Evolutionary conservation across 345 rosid genomes (phyloP).

Genomic region (Aquilaria sinensis): DNA sequence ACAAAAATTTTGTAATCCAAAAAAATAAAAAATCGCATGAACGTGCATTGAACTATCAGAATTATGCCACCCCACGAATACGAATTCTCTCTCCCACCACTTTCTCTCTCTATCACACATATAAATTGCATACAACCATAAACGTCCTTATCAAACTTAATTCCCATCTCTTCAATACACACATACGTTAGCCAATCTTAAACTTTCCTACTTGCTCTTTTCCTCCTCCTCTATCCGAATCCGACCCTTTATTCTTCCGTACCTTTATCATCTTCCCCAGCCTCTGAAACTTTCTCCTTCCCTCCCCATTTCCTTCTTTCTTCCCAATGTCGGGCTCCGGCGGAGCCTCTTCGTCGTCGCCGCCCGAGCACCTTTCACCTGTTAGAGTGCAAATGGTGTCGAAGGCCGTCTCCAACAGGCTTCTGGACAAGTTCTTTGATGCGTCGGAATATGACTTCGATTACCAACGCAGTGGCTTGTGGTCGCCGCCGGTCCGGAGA

Average conservation of each 20-base stretch:
- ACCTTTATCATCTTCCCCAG: background rate
- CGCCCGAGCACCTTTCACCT: constrained; percentile 10
- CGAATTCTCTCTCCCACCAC: constrained; percentile 9
- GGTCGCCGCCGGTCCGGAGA: constrained; percentile 76
- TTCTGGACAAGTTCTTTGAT: constrained; percentile 55
- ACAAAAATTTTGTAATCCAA: too few species aligned
- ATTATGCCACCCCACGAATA: too few species aligned
- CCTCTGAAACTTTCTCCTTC: too few species aligned
- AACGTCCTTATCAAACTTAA: constrained; percentile 31
- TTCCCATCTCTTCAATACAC: constrained; percentile 11
- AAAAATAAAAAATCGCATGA: too few species aligned
- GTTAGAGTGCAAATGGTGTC: constrained; percentile 43
- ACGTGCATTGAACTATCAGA: too few species aligned
- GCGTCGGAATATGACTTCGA: constrained; percentile 59
- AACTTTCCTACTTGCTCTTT: constrained; percentile 9
- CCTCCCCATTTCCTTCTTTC: background rate
- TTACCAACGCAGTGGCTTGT: constrained; percentile 47
- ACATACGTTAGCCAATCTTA: too few species aligned
- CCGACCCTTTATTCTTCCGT: background rate
- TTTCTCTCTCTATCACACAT: constrained; percentile 3
- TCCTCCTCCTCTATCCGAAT: background rate
- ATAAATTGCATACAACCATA: constrained; percentile 35
- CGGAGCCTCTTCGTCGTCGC: constrained; percentile 29
- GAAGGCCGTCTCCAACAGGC: constrained; percentile 51
- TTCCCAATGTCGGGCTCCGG: constrained; percentile 21